A percentile compares a stretch with the other conserved stretches of the same genome.
Conservation (phyloP, 495 filamentous ascomycete genomes). For the Penicillium roqueforti region DNA sequence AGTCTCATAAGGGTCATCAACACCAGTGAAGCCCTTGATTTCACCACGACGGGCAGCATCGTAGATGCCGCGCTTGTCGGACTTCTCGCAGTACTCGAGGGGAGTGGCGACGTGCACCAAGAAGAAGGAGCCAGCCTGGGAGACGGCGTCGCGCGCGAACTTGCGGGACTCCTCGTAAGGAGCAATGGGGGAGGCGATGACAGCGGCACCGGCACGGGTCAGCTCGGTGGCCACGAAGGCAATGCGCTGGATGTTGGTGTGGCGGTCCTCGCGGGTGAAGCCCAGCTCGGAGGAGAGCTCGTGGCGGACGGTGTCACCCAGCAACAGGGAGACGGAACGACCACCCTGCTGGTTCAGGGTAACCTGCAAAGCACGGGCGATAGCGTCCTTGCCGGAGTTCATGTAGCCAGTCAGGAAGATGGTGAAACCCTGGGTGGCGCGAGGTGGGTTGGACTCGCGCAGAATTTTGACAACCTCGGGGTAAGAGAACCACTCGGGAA, state of each 20-base stretch:
- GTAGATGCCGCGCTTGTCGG: conserved; percentile 92
- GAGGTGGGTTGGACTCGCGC: conserved; percentile 87
- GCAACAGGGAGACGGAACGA: conserved; percentile 84
- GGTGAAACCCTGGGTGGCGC: conserved; percentile 89
- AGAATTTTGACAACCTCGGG: conserved; percentile 96
- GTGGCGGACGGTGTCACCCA: conserved; percentile 90
- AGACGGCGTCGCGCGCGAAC: conserved; percentile 75
- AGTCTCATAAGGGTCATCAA: conserved; percentile 93
- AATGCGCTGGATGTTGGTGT: conserved; percentile 94
- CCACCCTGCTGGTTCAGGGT: conserved; percentile 98
- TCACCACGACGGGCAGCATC: conserved; percentile 77
- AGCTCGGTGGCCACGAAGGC: conserved; percentile 94
- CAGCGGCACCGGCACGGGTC: conserved; percentile 85
- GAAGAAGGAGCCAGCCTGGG: conserved; percentile 86
- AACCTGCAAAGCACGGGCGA: conserved; percentile 92
- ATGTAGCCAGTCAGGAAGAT: conserved; percentile 96
- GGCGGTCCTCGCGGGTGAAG: conserved; percentile 88
- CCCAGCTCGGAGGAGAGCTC: conserved; percentile 94
- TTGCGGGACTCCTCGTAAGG: conserved; percentile 76
- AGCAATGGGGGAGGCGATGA: conserved; percentile 96
- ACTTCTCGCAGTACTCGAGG: conserved; percentile 88
- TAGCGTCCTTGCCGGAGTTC: conserved; percentile 94
- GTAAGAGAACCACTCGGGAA: conserved; percentile 99
- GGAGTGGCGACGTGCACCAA: conserved; percentile 92
- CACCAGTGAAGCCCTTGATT: conserved; percentile 98